Conservation (phyloP, 2,329 filamentous ascomycete species). For the Dactylellina cionopaga region DNA sequence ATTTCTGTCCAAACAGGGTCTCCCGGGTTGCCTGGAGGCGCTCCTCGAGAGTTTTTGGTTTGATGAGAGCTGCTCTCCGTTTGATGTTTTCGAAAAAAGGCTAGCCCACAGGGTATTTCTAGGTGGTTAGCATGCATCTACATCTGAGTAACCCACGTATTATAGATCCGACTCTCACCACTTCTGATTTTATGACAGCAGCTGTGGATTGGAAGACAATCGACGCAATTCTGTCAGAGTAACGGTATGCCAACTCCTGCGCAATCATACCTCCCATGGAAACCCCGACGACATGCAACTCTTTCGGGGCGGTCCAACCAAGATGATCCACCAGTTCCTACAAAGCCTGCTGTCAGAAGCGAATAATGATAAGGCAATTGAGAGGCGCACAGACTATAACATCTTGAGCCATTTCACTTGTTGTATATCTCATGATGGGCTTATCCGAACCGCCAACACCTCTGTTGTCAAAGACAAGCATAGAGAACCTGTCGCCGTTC, state of each 20-base stretch:
- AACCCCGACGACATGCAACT: conserved; percentile 77
- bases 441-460: conserved; percentile 81
- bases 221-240: conserved; percentile 67
- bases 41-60: conserved; percentile 76
- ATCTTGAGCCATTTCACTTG: conserved; percentile 84
- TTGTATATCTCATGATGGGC: conserved; percentile 80
- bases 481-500: conserved; percentile 73
- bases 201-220: conserved; percentile 72
- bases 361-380: conserved; percentile 67
- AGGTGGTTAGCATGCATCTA: not conserved
- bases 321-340: conserved; percentile 57
- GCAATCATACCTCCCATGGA: conserved; percentile 93
- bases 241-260: conserved; percentile 76
- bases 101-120: too few species aligned
- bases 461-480: conserved; percentile 82
- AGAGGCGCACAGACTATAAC: conserved; percentile 61
- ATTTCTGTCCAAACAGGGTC: conserved; percentile 73
- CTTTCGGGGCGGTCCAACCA: conserved; percentile 62
- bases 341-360: conserved; percentile 73
- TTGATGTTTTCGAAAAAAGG: conserved; percentile 73
- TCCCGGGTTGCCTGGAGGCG: conserved; percentile 72
- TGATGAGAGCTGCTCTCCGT: conserved; percentile 67
- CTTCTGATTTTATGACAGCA: conserved; percentile 59
- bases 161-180: conserved; percentile 28
- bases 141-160: not conserved